Percentiles rank a stretch among this genome's conserved stretches.
These are phyloP conservation scores for Botrytis hyacinthi DNA, from an alignment of 2,329 filamentous ascomycete genomes.

Conservation along the genomic window DNA sequence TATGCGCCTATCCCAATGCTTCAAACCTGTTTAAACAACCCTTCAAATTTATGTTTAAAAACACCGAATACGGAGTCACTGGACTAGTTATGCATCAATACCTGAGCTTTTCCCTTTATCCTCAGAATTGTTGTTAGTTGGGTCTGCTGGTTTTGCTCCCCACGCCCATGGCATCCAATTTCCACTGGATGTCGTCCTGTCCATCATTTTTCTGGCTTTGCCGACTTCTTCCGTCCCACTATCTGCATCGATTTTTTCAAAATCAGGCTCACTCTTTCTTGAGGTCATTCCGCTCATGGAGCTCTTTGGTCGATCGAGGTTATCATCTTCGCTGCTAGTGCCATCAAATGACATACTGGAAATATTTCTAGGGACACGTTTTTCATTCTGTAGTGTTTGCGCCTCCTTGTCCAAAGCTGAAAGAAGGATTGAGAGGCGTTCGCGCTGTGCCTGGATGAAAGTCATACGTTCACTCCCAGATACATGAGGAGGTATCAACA, in stretches of 20 bases:
- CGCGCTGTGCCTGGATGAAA: slow-evolving; percentile 77
- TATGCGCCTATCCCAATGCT: slow-evolving; percentile 11
- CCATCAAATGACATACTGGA: slow-evolving; percentile 35
- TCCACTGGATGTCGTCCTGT: slow-evolving; percentile 40
- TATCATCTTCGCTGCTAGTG: slow-evolving; percentile 36
- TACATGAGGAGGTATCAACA: slow-evolving; percentile 69
- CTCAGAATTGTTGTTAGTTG: slow-evolving; percentile 22
- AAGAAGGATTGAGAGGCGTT: slow-evolving; percentile 71
- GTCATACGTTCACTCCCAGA: slow-evolving; percentile 64
- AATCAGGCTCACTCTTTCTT: slow-evolving; percentile 82
- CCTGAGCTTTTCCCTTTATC: slow-evolving; percentile 29
- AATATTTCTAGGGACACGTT: slow-evolving; percentile 29
- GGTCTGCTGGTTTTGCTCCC: slow-evolving; percentile 31
- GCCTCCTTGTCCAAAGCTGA: slow-evolving; percentile 79
- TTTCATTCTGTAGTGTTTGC: slow-evolving; percentile 50
- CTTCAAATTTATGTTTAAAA: slow-evolving; percentile 3
- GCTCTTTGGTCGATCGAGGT: slow-evolving; percentile 32
- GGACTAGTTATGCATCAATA: slow-evolving; percentile 23
- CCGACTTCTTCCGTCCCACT: slow-evolving; percentile 57
- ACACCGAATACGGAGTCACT: neutral
- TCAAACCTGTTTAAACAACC: neutral
- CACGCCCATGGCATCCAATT: slow-evolving; percentile 53
- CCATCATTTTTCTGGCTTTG: slow-evolving; percentile 32
- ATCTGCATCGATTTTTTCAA: slow-evolving; percentile 82
- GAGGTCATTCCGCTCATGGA: slow-evolving; percentile 62